Percentiles rank a stretch among this genome's conserved stretches.
phyloP scores from a whole-genome alignment of 2,329 filamentous ascomycete species.

The Ophiostoma triangulosporum region DNA sequence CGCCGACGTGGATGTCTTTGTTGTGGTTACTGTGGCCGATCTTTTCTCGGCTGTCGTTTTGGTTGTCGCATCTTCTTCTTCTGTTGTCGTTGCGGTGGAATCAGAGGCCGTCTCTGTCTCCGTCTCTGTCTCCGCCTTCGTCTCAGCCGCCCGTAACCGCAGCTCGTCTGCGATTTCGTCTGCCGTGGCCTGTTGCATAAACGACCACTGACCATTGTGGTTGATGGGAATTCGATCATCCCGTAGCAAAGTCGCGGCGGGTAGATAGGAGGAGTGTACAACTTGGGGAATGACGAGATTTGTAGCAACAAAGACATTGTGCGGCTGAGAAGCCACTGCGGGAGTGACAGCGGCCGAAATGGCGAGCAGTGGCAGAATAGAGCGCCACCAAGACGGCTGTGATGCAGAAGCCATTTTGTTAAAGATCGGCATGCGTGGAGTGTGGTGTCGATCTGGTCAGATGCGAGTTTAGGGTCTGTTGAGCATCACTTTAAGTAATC shows the following conservation, averaged over 20 bases:
- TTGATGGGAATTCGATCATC: conserved; percentile 24
- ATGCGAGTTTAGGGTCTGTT: neutral
- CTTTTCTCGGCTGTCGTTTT: neutral
- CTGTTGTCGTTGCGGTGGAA: conserved; percentile 4
- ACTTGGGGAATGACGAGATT: conserved; percentile 15
- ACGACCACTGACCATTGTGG: conserved; percentile 23
- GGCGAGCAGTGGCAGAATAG: conserved; percentile 15
- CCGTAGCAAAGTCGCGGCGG: conserved; percentile 22
- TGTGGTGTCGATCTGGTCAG: conserved; percentile 1
- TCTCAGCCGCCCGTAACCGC: conserved; percentile 11
- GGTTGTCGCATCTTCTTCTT: conserved; percentile 4
- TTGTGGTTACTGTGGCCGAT: conserved; percentile 8
- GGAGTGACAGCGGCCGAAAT: conserved; percentile 16
- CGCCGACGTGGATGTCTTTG: conserved; percentile 20
- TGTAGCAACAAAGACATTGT: conserved; percentile 3
- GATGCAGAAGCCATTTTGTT: conserved; percentile 7
- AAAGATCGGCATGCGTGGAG: conserved; percentile 4
- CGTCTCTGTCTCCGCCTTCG: conserved; percentile 5
- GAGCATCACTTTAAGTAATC: neutral
- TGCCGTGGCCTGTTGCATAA: conserved; percentile 24
- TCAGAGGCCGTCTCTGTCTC: neutral
- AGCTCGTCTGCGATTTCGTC: conserved; percentile 20
- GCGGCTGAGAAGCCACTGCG: conserved; percentile 8
- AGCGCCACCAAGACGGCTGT: conserved; percentile 17
- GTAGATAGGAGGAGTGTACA: conserved; percentile 9